These are phyloP conservation scores for Clarireedia hainanense DNA, from an alignment of 2,329 filamentous ascomycete genomes.

Conservation along the genomic window DNA sequence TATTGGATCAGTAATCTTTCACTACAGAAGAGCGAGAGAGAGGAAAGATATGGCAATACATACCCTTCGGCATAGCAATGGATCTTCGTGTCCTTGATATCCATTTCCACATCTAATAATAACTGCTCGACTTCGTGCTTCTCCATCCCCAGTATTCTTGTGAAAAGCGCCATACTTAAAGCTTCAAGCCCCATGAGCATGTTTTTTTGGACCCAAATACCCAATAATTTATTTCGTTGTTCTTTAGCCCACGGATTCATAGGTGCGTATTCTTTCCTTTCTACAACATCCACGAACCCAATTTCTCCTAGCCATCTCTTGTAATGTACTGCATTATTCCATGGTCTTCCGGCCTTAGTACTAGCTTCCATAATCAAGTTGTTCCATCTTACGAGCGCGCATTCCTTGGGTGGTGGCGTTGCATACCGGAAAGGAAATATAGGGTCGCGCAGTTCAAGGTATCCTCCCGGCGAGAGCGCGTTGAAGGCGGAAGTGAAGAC, in stretches of 20 bases:
- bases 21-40: background rate
- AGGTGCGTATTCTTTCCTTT: conserved; percentile 23
- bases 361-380: conserved; percentile 10
- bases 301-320: conserved; percentile 24
- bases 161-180: conserved; percentile 13
- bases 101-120: conserved; percentile 9
- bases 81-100: conserved; percentile 10
- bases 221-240: conserved; percentile 21
- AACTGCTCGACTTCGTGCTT: conserved; percentile 26
- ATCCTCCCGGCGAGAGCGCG: conserved; percentile 2
- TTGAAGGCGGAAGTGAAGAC: background rate
- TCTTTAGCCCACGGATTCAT: conserved; percentile 23
- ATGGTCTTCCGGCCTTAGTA: conserved; percentile 16
- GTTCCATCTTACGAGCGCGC: conserved; percentile 1
- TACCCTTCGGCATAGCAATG: conserved; percentile 10
- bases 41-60: background rate
- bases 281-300: conserved; percentile 23
- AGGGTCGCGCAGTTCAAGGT: conserved; percentile 4
- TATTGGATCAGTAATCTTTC: background rate
- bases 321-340: conserved; percentile 17
- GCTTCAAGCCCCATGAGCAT: conserved; percentile 14
- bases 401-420: background rate
- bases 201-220: conserved; percentile 19
- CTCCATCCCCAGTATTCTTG: conserved; percentile 21
- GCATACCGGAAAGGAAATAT: conserved; percentile 4